These are phyloP conservation scores for Apiotrichum sp. DNA, from an alignment of 1,284 basidiomycete species.

Conservation along the genomic window DNA sequence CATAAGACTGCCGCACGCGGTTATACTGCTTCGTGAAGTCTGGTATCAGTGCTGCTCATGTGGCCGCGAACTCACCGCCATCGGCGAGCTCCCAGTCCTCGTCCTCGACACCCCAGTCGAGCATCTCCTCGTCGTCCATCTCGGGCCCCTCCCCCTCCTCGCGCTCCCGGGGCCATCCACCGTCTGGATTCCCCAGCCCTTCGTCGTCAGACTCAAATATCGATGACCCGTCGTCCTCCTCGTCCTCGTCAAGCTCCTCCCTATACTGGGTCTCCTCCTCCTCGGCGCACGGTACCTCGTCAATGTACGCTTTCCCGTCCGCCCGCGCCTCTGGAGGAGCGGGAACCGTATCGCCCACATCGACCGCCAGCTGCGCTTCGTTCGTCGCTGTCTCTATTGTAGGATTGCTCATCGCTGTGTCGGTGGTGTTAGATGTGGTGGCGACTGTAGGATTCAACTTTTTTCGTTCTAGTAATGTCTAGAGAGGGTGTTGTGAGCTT, in stretches of 20 bases:
- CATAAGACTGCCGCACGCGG: constrained; percentile 68
- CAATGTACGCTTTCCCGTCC: constrained; percentile 23
- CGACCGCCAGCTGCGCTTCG: no score
- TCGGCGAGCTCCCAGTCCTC: constrained; percentile 85
- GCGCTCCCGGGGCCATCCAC: constrained; percentile 1
- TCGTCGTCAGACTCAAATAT: constrained; percentile 27
- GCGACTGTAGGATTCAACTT: no score
- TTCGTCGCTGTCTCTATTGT: no score
- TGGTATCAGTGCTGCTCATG: constrained; percentile 40
- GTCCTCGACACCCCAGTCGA: constrained; percentile 61
- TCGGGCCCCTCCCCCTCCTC: constrained; percentile 6
- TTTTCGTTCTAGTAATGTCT: no score
- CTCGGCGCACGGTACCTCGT: constrained; percentile 15
- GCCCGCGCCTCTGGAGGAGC: constrained; percentile 1
- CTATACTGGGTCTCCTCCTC: background rate
- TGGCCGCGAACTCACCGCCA: constrained; percentile 47
- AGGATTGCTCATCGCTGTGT: no score
- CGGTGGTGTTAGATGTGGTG: no score
- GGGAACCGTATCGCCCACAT: no score
- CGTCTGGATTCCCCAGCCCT: background rate
- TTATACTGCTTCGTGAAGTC: constrained; percentile 98
- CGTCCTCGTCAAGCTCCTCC: background rate
- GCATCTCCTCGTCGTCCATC: constrained; percentile 27
- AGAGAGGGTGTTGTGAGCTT: no score
- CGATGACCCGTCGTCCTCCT: constrained; percentile 14